Percentiles rank a stretch among this genome's conserved stretches.
Conservation (phyloP, 2,329 filamentous ascomycete species). For the Sphaerostilbella broomeana region DNA sequence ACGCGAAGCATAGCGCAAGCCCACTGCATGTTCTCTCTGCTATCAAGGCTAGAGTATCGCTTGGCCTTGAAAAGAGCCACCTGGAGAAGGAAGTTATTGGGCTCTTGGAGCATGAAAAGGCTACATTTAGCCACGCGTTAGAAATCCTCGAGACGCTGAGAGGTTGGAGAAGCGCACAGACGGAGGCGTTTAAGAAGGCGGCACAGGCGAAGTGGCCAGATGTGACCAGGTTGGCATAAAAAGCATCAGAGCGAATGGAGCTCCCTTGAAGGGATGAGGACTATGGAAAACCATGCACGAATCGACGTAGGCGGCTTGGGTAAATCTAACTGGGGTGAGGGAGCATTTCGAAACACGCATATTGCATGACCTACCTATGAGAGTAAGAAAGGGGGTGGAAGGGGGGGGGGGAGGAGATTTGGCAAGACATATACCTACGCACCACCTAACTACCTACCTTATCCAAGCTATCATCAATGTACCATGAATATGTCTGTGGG, state of each 20-base stretch:
- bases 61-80: constrained; percentile 51
- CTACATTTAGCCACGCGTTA: constrained; percentile 50
- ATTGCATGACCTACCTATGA: background rate
- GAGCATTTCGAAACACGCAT: background rate
- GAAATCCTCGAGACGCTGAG: constrained; percentile 37
- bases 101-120: constrained; percentile 45
- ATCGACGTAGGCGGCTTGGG: too few relatives aligned
- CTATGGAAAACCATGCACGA: too few relatives aligned
- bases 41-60: constrained; percentile 50
- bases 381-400: too few relatives aligned
- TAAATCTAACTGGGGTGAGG: too few relatives aligned
- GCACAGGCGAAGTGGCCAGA: constrained; percentile 46
- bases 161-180: constrained; percentile 44
- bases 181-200: constrained; percentile 41
- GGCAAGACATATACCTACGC: background rate
- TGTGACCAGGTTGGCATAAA: constrained; percentile 39
- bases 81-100: constrained; percentile 57
- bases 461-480: too few relatives aligned
- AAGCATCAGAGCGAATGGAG: too few relatives aligned
- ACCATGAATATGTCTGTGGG: too few relatives aligned
- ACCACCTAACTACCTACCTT: too few relatives aligned
- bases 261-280: too few relatives aligned
- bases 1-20: constrained; percentile 55
- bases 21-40: constrained; percentile 56
- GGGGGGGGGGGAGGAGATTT: background rate